Evolutionary conservation across 345 rosid genomes (phyloP).

Genomic region (Euphorbia lathyris): DNA sequence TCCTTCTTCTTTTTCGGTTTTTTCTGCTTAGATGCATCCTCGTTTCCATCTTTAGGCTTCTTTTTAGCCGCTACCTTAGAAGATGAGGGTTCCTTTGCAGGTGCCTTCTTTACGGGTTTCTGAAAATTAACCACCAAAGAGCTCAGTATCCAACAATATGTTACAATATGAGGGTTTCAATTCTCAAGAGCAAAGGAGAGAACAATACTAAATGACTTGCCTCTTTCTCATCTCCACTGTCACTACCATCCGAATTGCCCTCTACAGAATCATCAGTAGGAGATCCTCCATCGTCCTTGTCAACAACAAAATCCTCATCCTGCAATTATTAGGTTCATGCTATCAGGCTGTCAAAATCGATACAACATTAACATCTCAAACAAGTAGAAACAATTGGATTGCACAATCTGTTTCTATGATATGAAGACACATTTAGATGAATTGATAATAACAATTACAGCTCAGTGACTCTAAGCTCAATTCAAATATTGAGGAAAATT

Average conservation of each 20-base stretch:
- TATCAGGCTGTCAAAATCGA: background rate
- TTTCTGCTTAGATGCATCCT: constrained; percentile 69
- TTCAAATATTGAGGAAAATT: constrained; percentile 3
- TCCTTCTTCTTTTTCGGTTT: constrained; percentile 87
- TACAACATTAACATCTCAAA: background rate
- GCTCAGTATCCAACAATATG: background rate
- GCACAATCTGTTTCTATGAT: background rate
- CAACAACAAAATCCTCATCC: constrained; percentile 91
- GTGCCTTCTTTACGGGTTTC: constrained; percentile 72
- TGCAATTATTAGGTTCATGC: constrained; percentile 28
- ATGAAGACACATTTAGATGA: background rate
- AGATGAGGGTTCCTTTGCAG: constrained; percentile 58
- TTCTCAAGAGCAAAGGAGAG: background rate
- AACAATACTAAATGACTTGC: constrained; percentile 39
- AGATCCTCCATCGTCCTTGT: constrained; percentile 86
- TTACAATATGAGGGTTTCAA: background rate
- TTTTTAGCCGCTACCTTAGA: constrained; percentile 60
- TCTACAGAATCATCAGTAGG: constrained; percentile 98
- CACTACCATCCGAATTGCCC: constrained; percentile 65
- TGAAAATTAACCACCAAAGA: constrained; percentile 24
- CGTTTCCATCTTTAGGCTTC: constrained; percentile 61
- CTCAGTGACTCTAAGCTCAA: background rate
- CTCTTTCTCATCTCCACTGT: constrained; percentile 73
- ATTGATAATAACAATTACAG: background rate
- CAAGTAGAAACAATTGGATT: background rate